A percentile compares a stretch with the other conserved stretches of the same genome.
These are phyloP conservation scores for Blastobotrys niveus DNA, from an alignment of 1,139 yeast genomes.

Conservation along the genomic window DNA sequence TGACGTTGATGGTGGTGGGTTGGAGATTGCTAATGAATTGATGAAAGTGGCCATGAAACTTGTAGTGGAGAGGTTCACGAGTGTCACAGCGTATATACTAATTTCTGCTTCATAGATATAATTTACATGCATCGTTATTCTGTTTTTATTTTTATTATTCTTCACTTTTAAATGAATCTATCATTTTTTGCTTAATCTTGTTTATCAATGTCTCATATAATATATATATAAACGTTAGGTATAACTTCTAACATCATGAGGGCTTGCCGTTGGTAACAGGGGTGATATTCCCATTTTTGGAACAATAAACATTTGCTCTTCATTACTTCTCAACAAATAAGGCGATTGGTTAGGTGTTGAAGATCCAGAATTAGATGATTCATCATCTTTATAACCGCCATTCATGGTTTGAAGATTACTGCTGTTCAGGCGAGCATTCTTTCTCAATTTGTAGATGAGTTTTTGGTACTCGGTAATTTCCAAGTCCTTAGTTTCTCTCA, in stretches of 20 bases:
- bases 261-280: conserved; percentile 12
- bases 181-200: conserved; percentile 4
- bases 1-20: conserved; percentile 41
- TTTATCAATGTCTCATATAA: background rate
- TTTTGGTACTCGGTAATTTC: conserved; percentile 35
- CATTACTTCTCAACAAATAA: too few species aligned
- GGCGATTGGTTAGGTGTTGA: conserved; percentile 2
- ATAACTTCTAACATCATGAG: conserved; percentile 3
- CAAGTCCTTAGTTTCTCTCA: conserved; percentile 35
- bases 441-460: conserved; percentile 15
- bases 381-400: background rate
- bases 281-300: conserved; percentile 12
- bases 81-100: conserved; percentile 32
- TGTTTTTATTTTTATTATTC: background rate
- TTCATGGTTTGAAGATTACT: background rate
- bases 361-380: background rate
- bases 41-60: conserved; percentile 58
- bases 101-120: conserved; percentile 23
- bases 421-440: background rate
- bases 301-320: background rate
- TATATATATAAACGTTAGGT: background rate
- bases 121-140: background rate
- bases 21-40: conserved; percentile 62
- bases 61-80: conserved; percentile 62
- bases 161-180: background rate